phyloP scores from a whole-genome alignment of 208 protist genomes.

The Entamoeba invadens region DNA sequence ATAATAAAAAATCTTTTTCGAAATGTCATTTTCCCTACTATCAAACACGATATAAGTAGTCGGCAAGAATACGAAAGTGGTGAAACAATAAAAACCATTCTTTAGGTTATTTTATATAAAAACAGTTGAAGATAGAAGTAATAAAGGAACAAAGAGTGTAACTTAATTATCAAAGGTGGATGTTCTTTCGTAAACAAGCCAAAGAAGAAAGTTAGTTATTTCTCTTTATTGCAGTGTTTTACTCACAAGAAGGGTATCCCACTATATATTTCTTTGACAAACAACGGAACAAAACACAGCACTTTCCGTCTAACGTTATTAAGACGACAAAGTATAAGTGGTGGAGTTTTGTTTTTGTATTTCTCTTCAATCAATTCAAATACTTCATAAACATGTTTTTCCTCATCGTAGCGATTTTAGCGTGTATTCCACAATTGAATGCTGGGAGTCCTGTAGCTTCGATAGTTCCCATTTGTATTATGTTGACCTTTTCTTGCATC shows the following conservation, averaged over 20 bases:
- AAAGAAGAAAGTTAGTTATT: too few relatives aligned
- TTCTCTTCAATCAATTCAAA: constrained; percentile 9
- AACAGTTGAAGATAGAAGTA: too few relatives aligned
- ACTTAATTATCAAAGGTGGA: too few relatives aligned
- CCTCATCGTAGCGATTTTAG: neutral
- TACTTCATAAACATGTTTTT: constrained; percentile 21
- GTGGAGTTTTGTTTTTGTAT: neutral
- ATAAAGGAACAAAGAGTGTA: too few relatives aligned
- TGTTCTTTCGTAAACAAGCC: too few relatives aligned
- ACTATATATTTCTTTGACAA: neutral
- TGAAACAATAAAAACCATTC: too few relatives aligned
- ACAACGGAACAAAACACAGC: neutral
- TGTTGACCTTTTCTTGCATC: neutral
- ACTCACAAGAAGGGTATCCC: neutral
- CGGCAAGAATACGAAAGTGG: too few relatives aligned
- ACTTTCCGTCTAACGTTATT: neutral
- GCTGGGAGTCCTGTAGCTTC: neutral
- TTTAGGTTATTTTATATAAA: too few relatives aligned
- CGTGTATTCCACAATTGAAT: neutral
- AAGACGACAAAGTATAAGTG: neutral
- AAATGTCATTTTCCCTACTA: too few relatives aligned
- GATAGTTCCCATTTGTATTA: neutral
- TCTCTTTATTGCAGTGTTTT: too few relatives aligned
- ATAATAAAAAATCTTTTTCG: too few relatives aligned
- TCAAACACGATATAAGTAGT: too few relatives aligned